Evolutionary conservation across 257 asterid species (phyloP), one percentile per base, ranked within the genome.

Genomic region (Nemophila menziesii): DNA sequence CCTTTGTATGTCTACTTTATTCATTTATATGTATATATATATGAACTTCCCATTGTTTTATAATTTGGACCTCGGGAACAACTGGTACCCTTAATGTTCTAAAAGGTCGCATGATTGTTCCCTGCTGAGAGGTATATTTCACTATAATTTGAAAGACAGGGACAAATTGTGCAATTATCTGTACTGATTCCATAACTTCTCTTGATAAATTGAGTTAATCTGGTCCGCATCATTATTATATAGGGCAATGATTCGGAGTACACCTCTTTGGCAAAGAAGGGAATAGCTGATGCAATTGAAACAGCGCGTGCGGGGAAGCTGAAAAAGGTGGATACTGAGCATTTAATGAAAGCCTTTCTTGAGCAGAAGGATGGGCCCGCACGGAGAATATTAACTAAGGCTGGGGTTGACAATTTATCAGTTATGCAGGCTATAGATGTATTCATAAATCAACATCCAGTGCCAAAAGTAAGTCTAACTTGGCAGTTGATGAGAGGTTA

Each of bases 311-410:
- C 64, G 56, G 68, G 57, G 72, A 77, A 68, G 39, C 84, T 82
- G 50, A 94, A 79, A 57, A 72, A 82, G 38, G 93, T 82, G 41
- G 97, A 86, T 71, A 77, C 92, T 22, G 97, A 82, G 77, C 94
- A 86, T 73, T 69, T 82, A 29, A 67, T 82, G 82, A 82, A 83
- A 73, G 87, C 97, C 22, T 92, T 86, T 41, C 49, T 86, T 61
- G 89, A 86, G 65, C 97, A 86, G 58, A 86, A 77, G 72, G 93
- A 86, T 64, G 94, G 97, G 16, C 72, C 82, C 39, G 97, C 92
- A 24, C 64, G 97, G 44, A 72, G 94, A 58, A 86, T 86, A 53
- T 75, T 82, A 64, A 75, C 97, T 21, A 86, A 82, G 65, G 87
- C 97, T 43, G 97, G 92, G 46, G 58, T 77, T 52, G 94, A 86